Conservation (phyloP, 106 monocot species). For the Allium sativum region DNA sequence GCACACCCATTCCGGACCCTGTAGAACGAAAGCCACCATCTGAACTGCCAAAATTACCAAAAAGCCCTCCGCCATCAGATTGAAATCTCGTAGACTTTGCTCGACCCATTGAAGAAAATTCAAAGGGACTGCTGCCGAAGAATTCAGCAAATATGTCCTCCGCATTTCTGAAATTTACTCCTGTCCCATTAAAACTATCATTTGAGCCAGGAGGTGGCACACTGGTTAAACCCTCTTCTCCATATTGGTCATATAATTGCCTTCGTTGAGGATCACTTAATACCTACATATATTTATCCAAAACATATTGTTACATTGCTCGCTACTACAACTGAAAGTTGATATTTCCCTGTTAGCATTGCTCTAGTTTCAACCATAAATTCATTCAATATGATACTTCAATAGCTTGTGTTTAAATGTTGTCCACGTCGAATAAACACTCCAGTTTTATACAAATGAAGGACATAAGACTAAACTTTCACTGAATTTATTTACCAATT, state of each 20-base stretch:
- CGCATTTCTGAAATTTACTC: constrained; percentile 25
- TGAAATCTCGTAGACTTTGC: constrained; percentile 39
- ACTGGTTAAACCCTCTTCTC: constrained; percentile 54
- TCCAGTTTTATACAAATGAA: too few relatives aligned
- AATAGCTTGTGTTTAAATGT: too few relatives aligned
- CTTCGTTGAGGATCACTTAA: constrained; percentile 50
- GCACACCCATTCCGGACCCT: constrained; percentile 14
- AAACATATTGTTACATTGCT: too few relatives aligned
- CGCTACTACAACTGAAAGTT: too few relatives aligned
- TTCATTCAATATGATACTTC: too few relatives aligned
- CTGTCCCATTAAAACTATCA: neutral
- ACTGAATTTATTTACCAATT: too few relatives aligned
- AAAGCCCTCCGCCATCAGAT: constrained; percentile 15
- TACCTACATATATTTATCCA: constrained; percentile 10
- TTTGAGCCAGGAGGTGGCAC: constrained; percentile 15
- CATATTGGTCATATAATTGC: constrained; percentile 43
- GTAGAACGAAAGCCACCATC: constrained; percentile 29
- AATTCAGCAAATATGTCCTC: constrained; percentile 45
- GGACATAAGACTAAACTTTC: too few relatives aligned
- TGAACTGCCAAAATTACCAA: constrained; percentile 13
- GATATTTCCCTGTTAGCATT: too few relatives aligned
- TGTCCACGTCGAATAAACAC: too few relatives aligned
- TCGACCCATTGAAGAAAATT: constrained; percentile 31
- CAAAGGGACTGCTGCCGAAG: constrained; percentile 32
- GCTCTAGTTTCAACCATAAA: too few relatives aligned